Evolutionary conservation across 1,139 yeast genomes (phyloP).

Genomic region (Candida gigantensis): DNA sequence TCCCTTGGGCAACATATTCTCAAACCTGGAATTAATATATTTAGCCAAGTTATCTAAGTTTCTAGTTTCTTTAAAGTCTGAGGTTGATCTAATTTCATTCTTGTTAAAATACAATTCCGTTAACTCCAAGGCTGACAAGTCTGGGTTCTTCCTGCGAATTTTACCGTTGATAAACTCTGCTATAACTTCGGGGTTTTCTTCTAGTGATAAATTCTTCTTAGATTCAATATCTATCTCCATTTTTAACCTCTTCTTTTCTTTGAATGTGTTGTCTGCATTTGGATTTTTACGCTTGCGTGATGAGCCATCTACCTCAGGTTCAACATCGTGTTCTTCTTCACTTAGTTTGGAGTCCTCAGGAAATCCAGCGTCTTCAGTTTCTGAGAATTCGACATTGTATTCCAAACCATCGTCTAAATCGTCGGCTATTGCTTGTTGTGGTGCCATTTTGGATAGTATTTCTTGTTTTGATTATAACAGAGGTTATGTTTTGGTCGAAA

Average conservation of each 20-base stretch:
- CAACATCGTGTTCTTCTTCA: slow-evolving; percentile 11
- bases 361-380: slow-evolving; percentile 15
- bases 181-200: slow-evolving; percentile 52
- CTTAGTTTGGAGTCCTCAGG: slow-evolving; percentile 15
- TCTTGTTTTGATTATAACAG: neutral
- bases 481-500: neutral
- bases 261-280: slow-evolving; percentile 32
- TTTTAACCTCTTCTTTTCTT: slow-evolving; percentile 56
- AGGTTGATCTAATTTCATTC: slow-evolving; percentile 50
- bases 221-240: slow-evolving; percentile 58
- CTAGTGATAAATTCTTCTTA: slow-evolving; percentile 51
- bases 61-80: slow-evolving; percentile 49
- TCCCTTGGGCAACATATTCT: slow-evolving; percentile 42
- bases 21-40: slow-evolving; percentile 46
- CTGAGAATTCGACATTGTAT: slow-evolving; percentile 46
- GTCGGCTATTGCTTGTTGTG: slow-evolving; percentile 32
- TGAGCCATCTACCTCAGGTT: slow-evolving; percentile 10
- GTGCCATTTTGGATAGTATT: slow-evolving; percentile 9
- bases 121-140: slow-evolving; percentile 64
- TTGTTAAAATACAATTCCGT: slow-evolving; percentile 56
- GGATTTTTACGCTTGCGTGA: slow-evolving; percentile 13
- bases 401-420: slow-evolving; percentile 71
- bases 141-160: slow-evolving; percentile 52
- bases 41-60: slow-evolving; percentile 46
- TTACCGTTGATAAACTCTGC: slow-evolving; percentile 59